A percentile compares a stretch with the other conserved stretches of the same genome.
These are phyloP conservation scores for Thyridium curvatum DNA, from an alignment of 2,329 filamentous ascomycete genomes.

Conservation along the genomic window DNA sequence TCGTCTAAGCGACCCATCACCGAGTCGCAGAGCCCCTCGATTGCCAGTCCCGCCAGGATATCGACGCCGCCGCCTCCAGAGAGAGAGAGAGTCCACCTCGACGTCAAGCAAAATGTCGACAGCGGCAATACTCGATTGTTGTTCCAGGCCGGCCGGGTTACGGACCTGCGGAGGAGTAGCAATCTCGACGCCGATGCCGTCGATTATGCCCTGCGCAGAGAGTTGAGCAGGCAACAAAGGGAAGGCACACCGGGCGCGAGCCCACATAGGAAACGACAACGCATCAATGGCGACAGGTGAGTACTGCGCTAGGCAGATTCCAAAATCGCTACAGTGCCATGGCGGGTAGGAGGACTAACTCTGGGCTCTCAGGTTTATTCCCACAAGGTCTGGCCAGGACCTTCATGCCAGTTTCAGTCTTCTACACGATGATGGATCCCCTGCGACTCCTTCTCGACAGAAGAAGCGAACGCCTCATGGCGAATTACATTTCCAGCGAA, in stretches of 20 bases:
- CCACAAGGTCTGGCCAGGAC: constrained; percentile 87
- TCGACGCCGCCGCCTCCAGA: constrained; percentile 37
- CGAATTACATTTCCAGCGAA: constrained; percentile 90
- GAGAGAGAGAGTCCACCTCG: constrained; percentile 35
- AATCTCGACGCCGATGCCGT: constrained; percentile 43
- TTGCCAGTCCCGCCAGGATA: constrained; percentile 27
- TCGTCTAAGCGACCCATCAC: constrained; percentile 22
- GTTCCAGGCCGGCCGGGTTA: constrained; percentile 26
- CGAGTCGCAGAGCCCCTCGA: constrained; percentile 25
- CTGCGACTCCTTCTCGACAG: constrained; percentile 79
- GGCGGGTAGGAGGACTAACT: constrained; percentile 5
- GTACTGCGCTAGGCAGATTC: too few species aligned
- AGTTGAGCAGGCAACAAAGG: constrained; percentile 41
- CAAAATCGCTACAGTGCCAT: neutral
- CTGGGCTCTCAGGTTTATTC: constrained; percentile 68
- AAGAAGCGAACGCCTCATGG: constrained; percentile 82
- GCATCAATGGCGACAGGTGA: constrained; percentile 57
- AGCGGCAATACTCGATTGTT: constrained; percentile 21
- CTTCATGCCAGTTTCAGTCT: constrained; percentile 88
- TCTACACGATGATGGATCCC: constrained; percentile 86
- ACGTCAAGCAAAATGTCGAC: constrained; percentile 32
- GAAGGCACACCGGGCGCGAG: constrained; percentile 48
- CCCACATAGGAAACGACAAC: constrained; percentile 52
- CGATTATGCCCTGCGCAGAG: constrained; percentile 43
- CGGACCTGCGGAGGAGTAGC: constrained; percentile 26